phyloP scores from a whole-genome alignment of 106 monocot genomes.

The Narthecium ossifragum region DNA sequence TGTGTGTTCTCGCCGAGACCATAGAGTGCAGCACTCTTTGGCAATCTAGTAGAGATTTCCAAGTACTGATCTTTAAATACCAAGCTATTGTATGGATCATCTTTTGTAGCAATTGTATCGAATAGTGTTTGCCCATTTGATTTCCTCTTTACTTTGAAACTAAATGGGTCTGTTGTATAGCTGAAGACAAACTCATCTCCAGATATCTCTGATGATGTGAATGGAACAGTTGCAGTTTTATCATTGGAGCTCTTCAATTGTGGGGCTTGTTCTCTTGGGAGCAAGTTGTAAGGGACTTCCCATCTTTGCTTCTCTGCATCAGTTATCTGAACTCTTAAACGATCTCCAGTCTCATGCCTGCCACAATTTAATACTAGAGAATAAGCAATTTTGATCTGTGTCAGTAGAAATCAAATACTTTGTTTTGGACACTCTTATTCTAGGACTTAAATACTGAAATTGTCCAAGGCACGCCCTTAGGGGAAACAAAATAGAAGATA shows the following conservation, averaged over 20 bases:
- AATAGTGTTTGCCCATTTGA: conserved; percentile 65
- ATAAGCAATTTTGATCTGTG: no score
- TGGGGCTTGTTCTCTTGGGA: conserved; percentile 59
- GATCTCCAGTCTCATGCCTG: conserved; percentile 65
- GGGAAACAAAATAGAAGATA: no score
- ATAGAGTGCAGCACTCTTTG: conserved; percentile 54
- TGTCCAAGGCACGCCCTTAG: no score
- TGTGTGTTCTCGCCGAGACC: conserved; percentile 98
- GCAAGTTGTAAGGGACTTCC: conserved; percentile 91
- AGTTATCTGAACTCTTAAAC: conserved; percentile 84
- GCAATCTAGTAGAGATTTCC: conserved; percentile 71
- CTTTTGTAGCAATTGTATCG: conserved; percentile 34
- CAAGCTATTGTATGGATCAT: conserved; percentile 21
- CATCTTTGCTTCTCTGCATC: conserved; percentile 74
- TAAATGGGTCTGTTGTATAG: conserved; percentile 69
- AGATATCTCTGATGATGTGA: conserved; percentile 32
- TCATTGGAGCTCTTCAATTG: conserved; percentile 8
- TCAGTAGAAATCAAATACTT: no score
- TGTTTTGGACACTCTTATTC: no score
- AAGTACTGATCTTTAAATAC: conserved; percentile 98
- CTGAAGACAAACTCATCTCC: conserved; percentile 68
- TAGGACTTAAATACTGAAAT: no score
- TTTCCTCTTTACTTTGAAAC: conserved; percentile 58
- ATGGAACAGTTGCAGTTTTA: conserved; percentile 4
- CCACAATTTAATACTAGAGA: no score